Conservation (phyloP, 176 grass and related monocot genomes). For the Paspalum vaginatum region DNA sequence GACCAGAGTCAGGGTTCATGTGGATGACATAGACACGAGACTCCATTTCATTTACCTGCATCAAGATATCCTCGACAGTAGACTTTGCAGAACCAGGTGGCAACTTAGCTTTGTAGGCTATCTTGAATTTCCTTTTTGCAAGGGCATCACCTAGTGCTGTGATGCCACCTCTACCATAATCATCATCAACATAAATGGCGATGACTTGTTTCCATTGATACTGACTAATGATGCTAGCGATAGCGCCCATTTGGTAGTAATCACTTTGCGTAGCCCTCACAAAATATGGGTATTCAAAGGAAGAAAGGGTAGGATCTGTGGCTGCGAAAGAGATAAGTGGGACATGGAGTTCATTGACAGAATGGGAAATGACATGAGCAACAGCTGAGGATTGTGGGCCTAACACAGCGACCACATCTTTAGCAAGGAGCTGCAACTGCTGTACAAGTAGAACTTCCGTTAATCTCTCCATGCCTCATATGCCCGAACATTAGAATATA, state of each 20-base stretch:
- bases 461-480: slow-evolving; percentile 16
- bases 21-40: slow-evolving; percentile 82
- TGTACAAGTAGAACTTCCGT: slow-evolving; percentile 43
- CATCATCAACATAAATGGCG: slow-evolving; percentile 81
- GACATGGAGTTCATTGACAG: slow-evolving; percentile 65
- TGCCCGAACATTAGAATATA: neutral
- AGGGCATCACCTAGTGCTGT: slow-evolving; percentile 66
- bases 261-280: slow-evolving; percentile 66
- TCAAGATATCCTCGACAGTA: slow-evolving; percentile 51
- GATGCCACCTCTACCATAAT: slow-evolving; percentile 79
- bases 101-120: slow-evolving; percentile 73
- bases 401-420: slow-evolving; percentile 57
- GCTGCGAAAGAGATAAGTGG: slow-evolving; percentile 72
- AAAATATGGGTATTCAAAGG: slow-evolving; percentile 78
- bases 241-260: slow-evolving; percentile 73
- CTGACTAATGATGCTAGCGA: slow-evolving; percentile 52
- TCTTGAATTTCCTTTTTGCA: slow-evolving; percentile 53
- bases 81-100: slow-evolving; percentile 49
- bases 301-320: slow-evolving; percentile 76
- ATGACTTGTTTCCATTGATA: slow-evolving; percentile 78
- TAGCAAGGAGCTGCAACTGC: slow-evolving; percentile 72
- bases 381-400: slow-evolving; percentile 76
- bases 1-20: slow-evolving; percentile 83
- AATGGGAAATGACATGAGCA: slow-evolving; percentile 82
- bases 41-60: slow-evolving; percentile 74